Percentiles rank a stretch among this genome's conserved stretches.
Conservation (phyloP, 352 stramenopile species). For the Globisporangium iwayamae region DNA sequence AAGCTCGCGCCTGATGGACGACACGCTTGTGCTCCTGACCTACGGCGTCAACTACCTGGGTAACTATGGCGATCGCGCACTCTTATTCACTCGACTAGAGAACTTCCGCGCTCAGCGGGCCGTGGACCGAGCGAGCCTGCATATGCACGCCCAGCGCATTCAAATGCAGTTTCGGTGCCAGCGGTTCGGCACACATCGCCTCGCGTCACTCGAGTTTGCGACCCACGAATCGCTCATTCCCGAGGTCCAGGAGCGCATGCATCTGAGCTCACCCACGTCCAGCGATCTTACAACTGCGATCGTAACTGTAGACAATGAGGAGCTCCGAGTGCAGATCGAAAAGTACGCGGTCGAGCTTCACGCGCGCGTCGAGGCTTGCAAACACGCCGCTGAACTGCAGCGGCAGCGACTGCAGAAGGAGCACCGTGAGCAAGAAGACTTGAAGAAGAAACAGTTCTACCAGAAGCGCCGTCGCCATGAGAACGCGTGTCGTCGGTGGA, state of each 20-base stretch:
- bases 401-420: constrained; percentile 31
- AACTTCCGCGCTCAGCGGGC: constrained; percentile 9
- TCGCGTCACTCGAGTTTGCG: constrained; percentile 34
- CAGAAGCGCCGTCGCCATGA: constrained; percentile 33
- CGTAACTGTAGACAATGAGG: constrained; percentile 29
- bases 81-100: constrained; percentile 16
- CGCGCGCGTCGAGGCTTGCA: constrained; percentile 30
- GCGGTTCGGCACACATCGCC: constrained; percentile 43
- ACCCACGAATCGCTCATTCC: constrained; percentile 35
- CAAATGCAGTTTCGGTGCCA: constrained; percentile 37
- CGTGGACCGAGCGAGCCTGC: constrained; percentile 14
- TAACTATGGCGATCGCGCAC: constrained; percentile 17
- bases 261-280: not conserved
- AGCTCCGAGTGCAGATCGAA: constrained; percentile 36
- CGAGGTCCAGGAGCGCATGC: constrained; percentile 31
- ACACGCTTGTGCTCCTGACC: constrained; percentile 44
- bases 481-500: constrained; percentile 29
- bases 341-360: constrained; percentile 37
- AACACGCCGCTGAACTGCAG: constrained; percentile 30
- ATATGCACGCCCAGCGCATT: constrained; percentile 27
- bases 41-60: constrained; percentile 40
- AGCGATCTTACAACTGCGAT: constrained; percentile 15
- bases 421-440: constrained; percentile 34
- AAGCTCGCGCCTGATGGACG: constrained; percentile 30
- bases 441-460: constrained; percentile 33